These are phyloP conservation scores for Calonectria henricotiae DNA, from an alignment of 2,329 filamentous ascomycete genomes.

Conservation along the genomic window DNA sequence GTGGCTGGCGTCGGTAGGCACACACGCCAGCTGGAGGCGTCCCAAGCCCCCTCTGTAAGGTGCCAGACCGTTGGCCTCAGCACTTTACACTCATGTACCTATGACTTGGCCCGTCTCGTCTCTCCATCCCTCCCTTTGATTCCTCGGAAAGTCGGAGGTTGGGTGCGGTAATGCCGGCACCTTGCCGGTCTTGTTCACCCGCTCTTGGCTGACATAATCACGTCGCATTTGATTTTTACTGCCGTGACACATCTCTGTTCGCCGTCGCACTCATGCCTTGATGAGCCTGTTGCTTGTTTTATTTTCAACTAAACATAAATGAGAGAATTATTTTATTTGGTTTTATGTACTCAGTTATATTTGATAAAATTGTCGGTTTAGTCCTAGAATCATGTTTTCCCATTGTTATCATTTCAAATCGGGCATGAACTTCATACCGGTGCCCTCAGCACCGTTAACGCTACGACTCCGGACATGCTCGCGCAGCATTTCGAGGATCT, in stretches of 20 bases:
- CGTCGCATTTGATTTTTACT: too few relatives aligned
- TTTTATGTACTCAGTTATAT: too few relatives aligned
- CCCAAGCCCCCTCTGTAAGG: slow-evolving; percentile 47
- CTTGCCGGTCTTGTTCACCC: background rate
- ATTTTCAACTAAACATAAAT: too few relatives aligned
- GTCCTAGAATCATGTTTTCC: too few relatives aligned
- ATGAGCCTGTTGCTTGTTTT: too few relatives aligned
- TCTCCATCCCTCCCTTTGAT: slow-evolving; percentile 14
- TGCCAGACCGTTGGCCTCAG: slow-evolving; percentile 49
- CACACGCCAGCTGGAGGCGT: slow-evolving; percentile 6
- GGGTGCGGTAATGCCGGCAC: slow-evolving; percentile 29
- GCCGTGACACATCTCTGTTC: too few relatives aligned
- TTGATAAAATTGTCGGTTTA: too few relatives aligned
- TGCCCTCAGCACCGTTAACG: slow-evolving; percentile 59
- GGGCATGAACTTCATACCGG: slow-evolving; percentile 74
- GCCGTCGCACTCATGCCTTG: too few relatives aligned
- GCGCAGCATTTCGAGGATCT: slow-evolving; percentile 83
- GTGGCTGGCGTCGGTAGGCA: slow-evolving; percentile 38
- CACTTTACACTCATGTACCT: background rate
- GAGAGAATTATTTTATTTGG: too few relatives aligned
- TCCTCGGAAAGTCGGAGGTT: slow-evolving; percentile 34
- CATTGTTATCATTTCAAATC: slow-evolving; percentile 54
- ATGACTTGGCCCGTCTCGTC: slow-evolving; percentile 17
- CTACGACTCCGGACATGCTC: slow-evolving; percentile 81
- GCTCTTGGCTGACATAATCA: too few relatives aligned